Conservation (phyloP, 306 rosid species). For the Cucurbita maxima region DNA sequence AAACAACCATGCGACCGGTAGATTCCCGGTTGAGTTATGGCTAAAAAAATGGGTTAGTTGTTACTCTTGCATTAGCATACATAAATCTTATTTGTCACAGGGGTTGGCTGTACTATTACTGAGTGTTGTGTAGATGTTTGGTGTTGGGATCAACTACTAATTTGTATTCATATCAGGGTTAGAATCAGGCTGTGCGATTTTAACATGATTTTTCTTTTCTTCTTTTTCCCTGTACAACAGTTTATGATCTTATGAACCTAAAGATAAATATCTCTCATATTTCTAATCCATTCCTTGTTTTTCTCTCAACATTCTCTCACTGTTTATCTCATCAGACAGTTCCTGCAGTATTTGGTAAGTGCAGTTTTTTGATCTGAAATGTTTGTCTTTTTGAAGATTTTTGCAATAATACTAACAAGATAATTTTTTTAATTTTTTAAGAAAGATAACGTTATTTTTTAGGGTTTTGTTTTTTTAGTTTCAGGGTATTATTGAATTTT, state of each 20-base stretch:
- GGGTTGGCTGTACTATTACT: neutral
- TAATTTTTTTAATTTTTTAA: too few species aligned
- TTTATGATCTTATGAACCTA: neutral
- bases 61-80: neutral
- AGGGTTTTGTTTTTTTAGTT: too few species aligned
- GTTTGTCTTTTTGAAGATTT: neutral
- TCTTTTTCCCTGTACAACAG: neutral
- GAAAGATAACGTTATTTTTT: too few species aligned
- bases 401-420: too few species aligned
- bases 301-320: neutral
- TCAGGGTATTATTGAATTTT: too few species aligned
- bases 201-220: neutral
- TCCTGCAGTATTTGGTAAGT: neutral
- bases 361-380: neutral
- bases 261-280: constrained; percentile 3
- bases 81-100: constrained; percentile 8
- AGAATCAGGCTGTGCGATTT: constrained; percentile 6
- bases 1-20: constrained; percentile 33
- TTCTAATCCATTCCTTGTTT: neutral
- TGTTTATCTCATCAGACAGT: neutral
- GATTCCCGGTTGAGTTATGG: constrained; percentile 59
- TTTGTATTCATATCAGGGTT: constrained; percentile 14
- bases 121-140: constrained; percentile 15
- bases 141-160: constrained; percentile 11
- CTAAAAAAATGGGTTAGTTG: constrained; percentile 10